Conservation (phyloP, 1,139 yeast species). For the Debaryomyces psychrophilus region DNA sequence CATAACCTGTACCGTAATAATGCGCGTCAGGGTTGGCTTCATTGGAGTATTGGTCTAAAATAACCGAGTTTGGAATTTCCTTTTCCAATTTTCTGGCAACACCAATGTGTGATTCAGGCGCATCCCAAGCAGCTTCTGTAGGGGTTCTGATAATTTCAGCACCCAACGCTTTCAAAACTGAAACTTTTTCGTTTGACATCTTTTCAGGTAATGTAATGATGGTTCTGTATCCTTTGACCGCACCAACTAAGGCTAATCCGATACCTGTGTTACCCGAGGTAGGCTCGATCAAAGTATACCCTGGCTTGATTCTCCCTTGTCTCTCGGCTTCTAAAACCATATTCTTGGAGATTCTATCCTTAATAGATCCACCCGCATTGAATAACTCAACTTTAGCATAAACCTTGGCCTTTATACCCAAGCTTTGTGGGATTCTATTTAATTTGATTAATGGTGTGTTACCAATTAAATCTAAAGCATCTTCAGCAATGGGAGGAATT, state of each 20-base stretch:
- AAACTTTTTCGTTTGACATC: slow-evolving; percentile 90
- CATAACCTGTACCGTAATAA: slow-evolving; percentile 82
- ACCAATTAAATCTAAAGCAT: slow-evolving; percentile 69
- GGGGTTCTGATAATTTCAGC: slow-evolving; percentile 93
- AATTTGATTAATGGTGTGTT: slow-evolving; percentile 79
- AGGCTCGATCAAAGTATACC: slow-evolving; percentile 85
- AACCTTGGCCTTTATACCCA: slow-evolving; percentile 67
- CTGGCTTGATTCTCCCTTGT: slow-evolving; percentile 79
- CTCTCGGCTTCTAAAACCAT: slow-evolving; percentile 85
- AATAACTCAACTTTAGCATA: slow-evolving; percentile 67
- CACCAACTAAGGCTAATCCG: slow-evolving; percentile 85
- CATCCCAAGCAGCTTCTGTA: slow-evolving; percentile 91
- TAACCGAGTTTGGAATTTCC: slow-evolving; percentile 85
- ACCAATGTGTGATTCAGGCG: slow-evolving; percentile 91
- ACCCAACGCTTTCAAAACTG: slow-evolving; percentile 85
- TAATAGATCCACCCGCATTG: slow-evolving; percentile 73
- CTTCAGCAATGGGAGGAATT: slow-evolving; percentile 41
- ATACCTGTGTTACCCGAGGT: slow-evolving; percentile 91
- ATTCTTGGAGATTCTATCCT: slow-evolving; percentile 65
- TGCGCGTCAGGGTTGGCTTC: slow-evolving; percentile 83
- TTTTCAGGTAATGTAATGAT: slow-evolving; percentile 89
- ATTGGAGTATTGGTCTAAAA: slow-evolving; percentile 82
- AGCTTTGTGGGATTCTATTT: slow-evolving; percentile 75
- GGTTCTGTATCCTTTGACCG: slow-evolving; percentile 84
- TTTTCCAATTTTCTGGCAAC: slow-evolving; percentile 80